Evolutionary conservation across 257 asterid species (phyloP).

Genomic region (Ocimum tenuiflorum): DNA sequence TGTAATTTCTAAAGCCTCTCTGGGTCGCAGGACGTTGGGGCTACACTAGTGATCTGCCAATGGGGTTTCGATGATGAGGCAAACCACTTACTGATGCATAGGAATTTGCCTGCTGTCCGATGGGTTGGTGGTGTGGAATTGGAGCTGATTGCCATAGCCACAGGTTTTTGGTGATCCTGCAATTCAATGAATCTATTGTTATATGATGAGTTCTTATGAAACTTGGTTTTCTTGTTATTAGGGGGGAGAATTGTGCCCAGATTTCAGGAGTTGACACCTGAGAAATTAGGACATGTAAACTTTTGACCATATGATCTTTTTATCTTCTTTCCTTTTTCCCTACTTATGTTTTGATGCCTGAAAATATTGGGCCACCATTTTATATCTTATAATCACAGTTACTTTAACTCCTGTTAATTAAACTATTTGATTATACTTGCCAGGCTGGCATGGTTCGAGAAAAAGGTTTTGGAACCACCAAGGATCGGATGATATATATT

Average conservation of each 20-base stretch:
- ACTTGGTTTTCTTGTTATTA: conserved; percentile 21
- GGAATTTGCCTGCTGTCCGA: conserved; percentile 88
- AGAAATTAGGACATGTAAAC: conserved; percentile 73
- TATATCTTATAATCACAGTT: background rate
- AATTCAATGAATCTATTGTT: background rate
- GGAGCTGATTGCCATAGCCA: conserved; percentile 93
- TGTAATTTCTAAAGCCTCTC: conserved; percentile 9
- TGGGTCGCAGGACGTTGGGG: conserved; percentile 80
- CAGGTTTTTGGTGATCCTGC: conserved; percentile 47
- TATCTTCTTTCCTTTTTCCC: background rate
- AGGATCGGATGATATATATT: conserved; percentile 91
- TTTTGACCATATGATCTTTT: background rate
- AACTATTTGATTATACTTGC: conserved; percentile 11
- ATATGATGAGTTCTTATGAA: background rate
- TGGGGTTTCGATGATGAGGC: conserved; percentile 99
- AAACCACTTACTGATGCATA: conserved; percentile 83
- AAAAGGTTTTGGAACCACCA: conserved; percentile 89
- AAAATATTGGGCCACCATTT: no score
- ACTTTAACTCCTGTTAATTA: background rate
- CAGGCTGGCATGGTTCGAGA: conserved; percentile 98
- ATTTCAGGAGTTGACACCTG: conserved; percentile 89
- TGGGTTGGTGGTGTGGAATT: conserved; percentile 99
- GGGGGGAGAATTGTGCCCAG: conserved; percentile 99
- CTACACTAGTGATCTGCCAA: conserved; percentile 89
- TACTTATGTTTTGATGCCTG: background rate